phyloP scores from a whole-genome alignment of 805 yeast species.

The Candida railenensis region DNA sequence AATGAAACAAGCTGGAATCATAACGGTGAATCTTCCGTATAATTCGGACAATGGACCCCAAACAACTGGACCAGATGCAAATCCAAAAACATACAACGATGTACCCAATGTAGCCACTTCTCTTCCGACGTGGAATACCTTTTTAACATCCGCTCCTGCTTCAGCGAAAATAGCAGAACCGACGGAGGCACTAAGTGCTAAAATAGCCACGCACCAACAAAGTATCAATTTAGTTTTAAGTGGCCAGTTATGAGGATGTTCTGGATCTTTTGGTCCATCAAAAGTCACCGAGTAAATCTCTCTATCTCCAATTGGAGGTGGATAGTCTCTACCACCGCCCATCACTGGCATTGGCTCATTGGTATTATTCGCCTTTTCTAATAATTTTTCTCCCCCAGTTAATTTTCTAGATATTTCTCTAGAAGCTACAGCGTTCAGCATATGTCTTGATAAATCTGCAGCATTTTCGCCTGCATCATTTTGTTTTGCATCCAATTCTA shows the following conservation, averaged over 20 bases:
- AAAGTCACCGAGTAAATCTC: conserved; percentile 11
- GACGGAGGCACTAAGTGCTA: conserved; percentile 45
- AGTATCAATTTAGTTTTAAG: conserved; percentile 23
- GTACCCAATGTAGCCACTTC: conserved; percentile 73
- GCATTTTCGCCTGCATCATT: neutral
- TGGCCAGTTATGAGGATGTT: conserved; percentile 36
- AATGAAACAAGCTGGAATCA: conserved; percentile 45
- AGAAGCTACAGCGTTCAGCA: conserved; percentile 15
- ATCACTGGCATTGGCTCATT: conserved; percentile 18
- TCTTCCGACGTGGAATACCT: conserved; percentile 52
- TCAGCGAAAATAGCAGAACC: conserved; percentile 76
- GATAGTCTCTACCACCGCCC: conserved; percentile 16
- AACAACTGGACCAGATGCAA: conserved; percentile 86
- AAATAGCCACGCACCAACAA: conserved; percentile 16
- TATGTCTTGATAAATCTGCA: conserved; percentile 10
- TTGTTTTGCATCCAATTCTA: neutral
- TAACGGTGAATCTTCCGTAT: conserved; percentile 65
- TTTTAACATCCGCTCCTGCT: conserved; percentile 47
- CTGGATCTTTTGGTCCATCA: conserved; percentile 16
- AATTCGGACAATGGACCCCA: conserved; percentile 86
- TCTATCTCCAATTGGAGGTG: conserved; percentile 11
- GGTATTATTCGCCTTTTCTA: conserved; percentile 18
- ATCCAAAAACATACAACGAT: conserved; percentile 84
- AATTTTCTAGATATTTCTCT: conserved; percentile 16
- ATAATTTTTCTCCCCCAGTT: conserved; percentile 18